Percentiles rank a stretch among this genome's conserved stretches.
These are phyloP conservation scores for Petunia axillaris DNA, from an alignment of 257 asterid genomes.

Conservation along the genomic window DNA sequence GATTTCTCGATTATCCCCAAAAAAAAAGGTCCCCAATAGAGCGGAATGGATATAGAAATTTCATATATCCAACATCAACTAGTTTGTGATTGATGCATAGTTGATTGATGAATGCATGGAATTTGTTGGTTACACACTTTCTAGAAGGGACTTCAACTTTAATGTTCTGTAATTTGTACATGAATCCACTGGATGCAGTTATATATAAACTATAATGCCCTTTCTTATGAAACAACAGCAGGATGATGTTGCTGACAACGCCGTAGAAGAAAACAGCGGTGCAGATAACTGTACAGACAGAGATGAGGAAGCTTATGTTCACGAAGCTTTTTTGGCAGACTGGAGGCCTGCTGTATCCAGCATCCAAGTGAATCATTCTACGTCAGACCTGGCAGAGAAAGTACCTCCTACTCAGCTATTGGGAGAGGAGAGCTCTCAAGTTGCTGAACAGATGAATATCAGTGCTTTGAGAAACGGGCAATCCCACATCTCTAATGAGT, in stretches of 20 bases:
- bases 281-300: constrained; percentile 51
- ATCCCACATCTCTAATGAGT: constrained; percentile 40
- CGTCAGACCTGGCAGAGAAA: constrained; percentile 23
- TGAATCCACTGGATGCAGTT: constrained; percentile 5
- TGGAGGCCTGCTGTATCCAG: constrained; percentile 68
- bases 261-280: constrained; percentile 52
- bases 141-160: neutral
- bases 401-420: constrained; percentile 34
- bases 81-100: constrained; percentile 3
- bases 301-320: constrained; percentile 90
- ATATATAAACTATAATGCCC: constrained; percentile 15
- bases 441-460: constrained; percentile 40
- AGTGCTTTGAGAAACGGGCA: constrained; percentile 42
- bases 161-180: constrained; percentile 2
- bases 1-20: too few relatives aligned
- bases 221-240: constrained; percentile 32
- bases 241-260: constrained; percentile 68
- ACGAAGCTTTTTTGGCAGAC: constrained; percentile 95
- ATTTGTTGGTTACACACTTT: neutral
- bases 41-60: neutral
- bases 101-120: neutral
- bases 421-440: constrained; percentile 45
- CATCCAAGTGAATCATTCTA: constrained; percentile 39
- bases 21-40: neutral
- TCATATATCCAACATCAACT: neutral